These are phyloP conservation scores for Ceriops decandra DNA, from an alignment of 345 rosid species.

Conservation along the genomic window DNA sequence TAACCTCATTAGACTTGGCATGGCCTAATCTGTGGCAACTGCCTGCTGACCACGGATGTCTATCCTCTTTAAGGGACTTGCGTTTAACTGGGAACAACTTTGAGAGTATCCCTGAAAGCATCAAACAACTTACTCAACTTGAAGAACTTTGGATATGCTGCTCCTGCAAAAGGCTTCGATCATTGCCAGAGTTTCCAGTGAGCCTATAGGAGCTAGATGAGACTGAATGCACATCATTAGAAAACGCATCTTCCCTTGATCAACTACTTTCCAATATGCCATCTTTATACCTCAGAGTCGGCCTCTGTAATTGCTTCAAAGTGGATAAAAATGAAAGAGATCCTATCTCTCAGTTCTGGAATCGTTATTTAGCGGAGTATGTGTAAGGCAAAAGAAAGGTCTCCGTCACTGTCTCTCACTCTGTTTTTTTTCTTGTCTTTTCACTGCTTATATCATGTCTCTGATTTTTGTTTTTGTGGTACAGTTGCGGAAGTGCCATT, in stretches of 20 bases:
- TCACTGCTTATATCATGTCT: no score
- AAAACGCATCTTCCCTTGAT: constrained; percentile 5
- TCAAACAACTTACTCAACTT: background rate
- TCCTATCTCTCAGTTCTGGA: background rate
- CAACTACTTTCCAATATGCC: background rate
- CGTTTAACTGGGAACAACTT: background rate
- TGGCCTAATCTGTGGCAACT: background rate
- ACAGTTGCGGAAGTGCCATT: no score
- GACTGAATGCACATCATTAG: constrained; percentile 2
- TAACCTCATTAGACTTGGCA: background rate
- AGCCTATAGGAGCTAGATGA: background rate
- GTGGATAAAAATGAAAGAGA: background rate
- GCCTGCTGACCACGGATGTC: background rate
- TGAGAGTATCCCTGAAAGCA: constrained; percentile 4
- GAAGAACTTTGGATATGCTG: background rate
- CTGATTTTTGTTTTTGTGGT: no score
- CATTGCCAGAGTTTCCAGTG: constrained; percentile 12
- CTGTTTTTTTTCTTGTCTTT: no score
- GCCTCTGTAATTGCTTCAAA: background rate
- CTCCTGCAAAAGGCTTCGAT: constrained; percentile 7
- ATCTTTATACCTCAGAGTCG: background rate
- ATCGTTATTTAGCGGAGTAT: background rate
- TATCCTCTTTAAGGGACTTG: constrained; percentile 1
- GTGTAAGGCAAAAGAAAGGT: no score
- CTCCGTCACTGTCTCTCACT: background rate